Base-by-base conservation (phyloP, 768 basidiomycete species). In the Termitomyces bulborhizus region DNA sequence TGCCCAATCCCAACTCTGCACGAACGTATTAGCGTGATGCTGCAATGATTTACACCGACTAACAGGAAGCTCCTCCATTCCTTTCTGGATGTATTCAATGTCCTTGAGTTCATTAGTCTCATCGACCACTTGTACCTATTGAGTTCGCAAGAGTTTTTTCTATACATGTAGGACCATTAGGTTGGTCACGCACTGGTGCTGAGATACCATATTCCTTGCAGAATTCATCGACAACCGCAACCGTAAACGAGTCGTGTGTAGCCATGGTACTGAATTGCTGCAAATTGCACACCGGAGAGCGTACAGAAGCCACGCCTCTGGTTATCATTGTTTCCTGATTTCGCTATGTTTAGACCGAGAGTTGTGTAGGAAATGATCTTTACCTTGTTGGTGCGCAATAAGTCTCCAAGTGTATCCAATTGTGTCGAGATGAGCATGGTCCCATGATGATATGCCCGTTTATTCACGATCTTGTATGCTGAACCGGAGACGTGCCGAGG, bases 361-460 rank as follows among this genome's bases (percentile, higher is more conserved):
- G 21, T 21, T 45, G 26, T 41, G 26, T 12, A 43, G 11, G 16
- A 12, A 43, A 43, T 34, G 5, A 21, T 31, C 47, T 75, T 52
- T 56, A 89, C 91, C 73, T 89, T 88, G 52, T 79, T 72, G 0
- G 78, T 75, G 12, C 75, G 81, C 47, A 98, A 74, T 9, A 93
- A 70, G 57, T 88, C 81, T 0, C 90, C 88, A 7, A 99, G 73
- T 6, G 81, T 77, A 34, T 79, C 74, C 29, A 98, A 77, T 45
- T 78, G 72, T 3, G 93, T 93, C 7, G 90, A 86, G 21, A 98
- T 88, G 27, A 99, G 81, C 97, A 99, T 99, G 15, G 97, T 99
- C 0, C 97, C 97, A 62, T 99, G 97, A 63, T 98, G 96, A 71
- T 98, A 98, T 6, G 94, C 93, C 29, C 97, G 78, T 51, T 84